Conservation (phyloP, 75 land plant species). For the Larix kaempferi region DNA sequence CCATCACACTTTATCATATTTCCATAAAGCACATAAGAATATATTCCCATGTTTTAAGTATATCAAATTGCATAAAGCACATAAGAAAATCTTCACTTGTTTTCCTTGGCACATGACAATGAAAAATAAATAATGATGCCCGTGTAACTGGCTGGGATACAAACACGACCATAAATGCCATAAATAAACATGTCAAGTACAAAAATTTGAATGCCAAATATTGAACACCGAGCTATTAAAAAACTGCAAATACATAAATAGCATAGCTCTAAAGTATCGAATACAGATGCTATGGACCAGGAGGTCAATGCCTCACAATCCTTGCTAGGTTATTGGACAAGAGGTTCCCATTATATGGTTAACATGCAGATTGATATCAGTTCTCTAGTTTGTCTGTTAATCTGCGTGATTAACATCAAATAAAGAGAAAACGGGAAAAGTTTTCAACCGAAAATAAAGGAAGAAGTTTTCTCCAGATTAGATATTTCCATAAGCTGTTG, state of each 20-base stretch:
- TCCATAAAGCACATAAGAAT: too few relatives aligned
- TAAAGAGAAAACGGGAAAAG: not conserved
- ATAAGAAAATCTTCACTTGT: not conserved
- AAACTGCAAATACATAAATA: not conserved
- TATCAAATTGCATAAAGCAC: not conserved
- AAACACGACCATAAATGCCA: not conserved
- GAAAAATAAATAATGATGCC: not conserved
- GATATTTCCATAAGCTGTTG: not conserved
- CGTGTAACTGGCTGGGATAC: not conserved
- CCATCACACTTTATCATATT: too few relatives aligned
- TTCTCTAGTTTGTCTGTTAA: constrained; percentile 2
- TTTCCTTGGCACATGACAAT: not conserved
- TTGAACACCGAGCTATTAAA: not conserved
- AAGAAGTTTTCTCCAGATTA: not conserved
- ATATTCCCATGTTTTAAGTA: too few relatives aligned
- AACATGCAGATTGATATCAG: not conserved
- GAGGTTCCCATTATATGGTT: not conserved
- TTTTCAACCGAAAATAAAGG: not conserved
- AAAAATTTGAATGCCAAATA: not conserved
- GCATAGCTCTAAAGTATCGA: not conserved
- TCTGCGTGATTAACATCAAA: not conserved
- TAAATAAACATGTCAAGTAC: not conserved
- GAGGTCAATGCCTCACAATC: not conserved
- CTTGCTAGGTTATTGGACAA: too few relatives aligned
- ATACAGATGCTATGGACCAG: not conserved